These are phyloP conservation scores for Trichoderma sp. DNA, from an alignment of 2,329 filamentous ascomycete genomes.

Conservation along the genomic window DNA sequence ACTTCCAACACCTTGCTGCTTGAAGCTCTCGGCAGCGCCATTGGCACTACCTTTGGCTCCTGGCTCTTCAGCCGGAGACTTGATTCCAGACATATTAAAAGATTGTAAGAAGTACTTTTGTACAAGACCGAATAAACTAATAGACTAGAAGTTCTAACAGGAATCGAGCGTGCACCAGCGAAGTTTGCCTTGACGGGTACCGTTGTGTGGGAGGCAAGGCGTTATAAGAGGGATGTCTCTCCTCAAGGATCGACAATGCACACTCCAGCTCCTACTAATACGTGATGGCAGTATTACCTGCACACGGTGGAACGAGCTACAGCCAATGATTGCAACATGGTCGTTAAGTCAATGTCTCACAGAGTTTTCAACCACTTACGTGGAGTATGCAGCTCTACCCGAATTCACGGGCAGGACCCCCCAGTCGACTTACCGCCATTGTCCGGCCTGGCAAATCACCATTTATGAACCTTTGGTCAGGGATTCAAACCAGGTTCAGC, in stretches of 20 bases:
- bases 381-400: neutral
- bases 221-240: neutral
- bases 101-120: neutral
- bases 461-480: neutral
- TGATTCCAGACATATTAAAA: slow-evolving; percentile 14
- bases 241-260: neutral
- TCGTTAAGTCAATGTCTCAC: slow-evolving; percentile 1
- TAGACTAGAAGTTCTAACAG: no score
- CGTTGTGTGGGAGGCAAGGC: no score
- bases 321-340: neutral
- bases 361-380: neutral
- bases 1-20: neutral
- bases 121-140: neutral
- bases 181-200: neutral
- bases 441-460: neutral
- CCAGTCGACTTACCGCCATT: slow-evolving; percentile 8
- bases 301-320: neutral
- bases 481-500: neutral
- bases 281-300: neutral
- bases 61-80: neutral
- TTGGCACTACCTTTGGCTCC: neutral
- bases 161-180: neutral
- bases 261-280: neutral
- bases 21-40: neutral
- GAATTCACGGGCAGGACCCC: neutral